Conservation (phyloP, 1,284 basidiomycete genomes). For the Moniliella sp. region DNA sequence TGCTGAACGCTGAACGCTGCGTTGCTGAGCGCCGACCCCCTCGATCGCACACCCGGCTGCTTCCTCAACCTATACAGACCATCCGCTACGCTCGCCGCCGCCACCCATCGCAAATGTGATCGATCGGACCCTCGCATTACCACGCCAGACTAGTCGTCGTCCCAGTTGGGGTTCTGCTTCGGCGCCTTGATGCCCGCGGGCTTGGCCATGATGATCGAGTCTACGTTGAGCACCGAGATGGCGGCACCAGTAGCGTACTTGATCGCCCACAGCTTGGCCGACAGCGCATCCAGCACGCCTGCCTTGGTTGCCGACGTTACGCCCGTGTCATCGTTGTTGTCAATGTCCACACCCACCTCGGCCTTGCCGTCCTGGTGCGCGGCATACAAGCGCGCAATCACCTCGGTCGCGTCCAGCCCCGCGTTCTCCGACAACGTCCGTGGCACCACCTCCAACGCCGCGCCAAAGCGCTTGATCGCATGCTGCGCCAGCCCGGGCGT, state of each 20-base stretch:
- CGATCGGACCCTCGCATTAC: no score
- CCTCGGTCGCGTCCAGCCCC: conserved; percentile 76
- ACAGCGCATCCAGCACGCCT: conserved; percentile 48
- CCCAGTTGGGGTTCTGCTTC: conserved; percentile 30
- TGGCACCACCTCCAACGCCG: conserved; percentile 75
- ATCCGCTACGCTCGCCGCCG: no score
- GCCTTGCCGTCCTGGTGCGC: conserved; percentile 44
- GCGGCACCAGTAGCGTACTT: conserved; percentile 78
- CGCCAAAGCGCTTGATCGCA: conserved; percentile 71
- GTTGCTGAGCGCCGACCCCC: no score
- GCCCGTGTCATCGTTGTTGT: conserved; percentile 36
- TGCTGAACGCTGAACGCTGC: no score
- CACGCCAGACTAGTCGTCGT: conserved; percentile 30
- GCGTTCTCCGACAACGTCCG: conserved; percentile 88
- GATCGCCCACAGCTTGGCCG: conserved; percentile 67
- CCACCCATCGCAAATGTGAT: no score
- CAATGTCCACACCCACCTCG: conserved; percentile 71
- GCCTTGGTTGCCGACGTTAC: conserved; percentile 9
- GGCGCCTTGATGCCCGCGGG: conserved; percentile 33
- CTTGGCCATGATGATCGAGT: conserved; percentile 72
- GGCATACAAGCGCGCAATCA: conserved; percentile 65
- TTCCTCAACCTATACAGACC: no score
- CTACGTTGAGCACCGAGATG: conserved; percentile 74
- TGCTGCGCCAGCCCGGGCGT: conserved; percentile 82
- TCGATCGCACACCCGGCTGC: no score